Base-by-base conservation (phyloP, 352 stramenopile species). In the Phytophthora macrochlamydospora region DNA sequence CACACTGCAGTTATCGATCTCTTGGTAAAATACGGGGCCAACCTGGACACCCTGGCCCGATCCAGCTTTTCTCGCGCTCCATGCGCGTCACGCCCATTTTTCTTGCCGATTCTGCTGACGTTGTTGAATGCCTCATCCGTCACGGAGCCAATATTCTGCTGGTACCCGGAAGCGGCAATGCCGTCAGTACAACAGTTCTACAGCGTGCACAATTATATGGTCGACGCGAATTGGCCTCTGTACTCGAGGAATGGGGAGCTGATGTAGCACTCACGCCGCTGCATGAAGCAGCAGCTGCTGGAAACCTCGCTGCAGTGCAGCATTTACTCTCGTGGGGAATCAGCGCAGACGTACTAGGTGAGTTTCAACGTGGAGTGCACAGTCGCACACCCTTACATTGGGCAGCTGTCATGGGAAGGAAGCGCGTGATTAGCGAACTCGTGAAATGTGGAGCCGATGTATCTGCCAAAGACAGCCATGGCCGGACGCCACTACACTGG, bases 251-350 rank as follows among this genome's bases (percentile, higher is more conserved):
- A 9, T 94, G 85, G 83, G 87, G 87, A 6, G 81, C 76, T 5
- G 87, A 94, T 53, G 83, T 94, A 4, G 87, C 85, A 7, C 73
- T 94, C 33, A 94, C 87, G 7, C 87, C 87, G 18, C 67, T 94
- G 24, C 87, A 94, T 29, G 83, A 89, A 35, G 79, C 83, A 14
- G 77, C 81, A 0, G 87, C 83, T 28, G 73, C 73, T 3, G 85
- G 84, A 6, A 81, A 93, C 53, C 45, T 88, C 1, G 72, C 71
- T 14, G 74, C 67, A 0, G 77, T 93, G 3, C 62, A 76, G n/a
- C 71, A 90, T 59, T 71, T 87, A 28, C 60, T 94, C 7, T 77
- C 75, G 35, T 79, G 76, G 69, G 80, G 76, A 14, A 78, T 89
- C 24, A 69, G 80, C 13, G 71, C 85, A 2, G 76, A 94, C 31